A percentile compares a stretch with the other conserved stretches of the same genome.
These are phyloP conservation scores for Ceriops zippeliana DNA, from an alignment of 345 rosid species.

Conservation along the genomic window DNA sequence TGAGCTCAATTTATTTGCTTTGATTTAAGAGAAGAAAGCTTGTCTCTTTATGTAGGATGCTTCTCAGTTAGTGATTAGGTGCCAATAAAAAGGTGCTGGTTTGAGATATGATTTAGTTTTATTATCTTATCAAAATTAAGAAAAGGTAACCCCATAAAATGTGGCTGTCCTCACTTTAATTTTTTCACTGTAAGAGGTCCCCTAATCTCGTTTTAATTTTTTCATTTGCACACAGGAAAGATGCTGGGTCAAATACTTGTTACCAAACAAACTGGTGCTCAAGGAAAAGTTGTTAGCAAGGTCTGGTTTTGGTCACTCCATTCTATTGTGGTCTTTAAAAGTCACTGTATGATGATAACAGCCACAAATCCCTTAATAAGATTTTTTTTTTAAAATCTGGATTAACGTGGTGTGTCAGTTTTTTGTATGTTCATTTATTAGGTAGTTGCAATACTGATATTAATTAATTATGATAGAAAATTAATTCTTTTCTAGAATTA, in stretches of 20 bases:
- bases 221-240: constrained; percentile 52
- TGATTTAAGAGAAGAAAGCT: neutral
- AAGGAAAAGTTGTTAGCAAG: constrained; percentile 99
- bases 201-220: neutral
- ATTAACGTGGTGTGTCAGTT: neutral
- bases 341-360: neutral
- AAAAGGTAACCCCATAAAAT: neutral
- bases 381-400: neutral
- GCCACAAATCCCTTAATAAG: neutral
- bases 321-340: neutral
- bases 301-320: constrained; percentile 31
- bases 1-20: neutral
- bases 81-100: too few relatives aligned
- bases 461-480: neutral
- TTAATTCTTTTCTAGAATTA: neutral
- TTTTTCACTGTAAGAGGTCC: neutral
- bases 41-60: too few relatives aligned
- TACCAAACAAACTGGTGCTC: constrained; percentile 95
- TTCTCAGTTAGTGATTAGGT: too few relatives aligned
- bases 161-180: neutral
- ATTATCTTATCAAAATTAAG: too few relatives aligned
- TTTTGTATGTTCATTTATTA: neutral
- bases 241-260: constrained; percentile 98
- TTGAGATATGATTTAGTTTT: too few relatives aligned
- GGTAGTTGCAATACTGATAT: neutral